Evolutionary conservation across 331 rosid genomes (phyloP).

Genomic region (Spiraea crenata): DNA sequence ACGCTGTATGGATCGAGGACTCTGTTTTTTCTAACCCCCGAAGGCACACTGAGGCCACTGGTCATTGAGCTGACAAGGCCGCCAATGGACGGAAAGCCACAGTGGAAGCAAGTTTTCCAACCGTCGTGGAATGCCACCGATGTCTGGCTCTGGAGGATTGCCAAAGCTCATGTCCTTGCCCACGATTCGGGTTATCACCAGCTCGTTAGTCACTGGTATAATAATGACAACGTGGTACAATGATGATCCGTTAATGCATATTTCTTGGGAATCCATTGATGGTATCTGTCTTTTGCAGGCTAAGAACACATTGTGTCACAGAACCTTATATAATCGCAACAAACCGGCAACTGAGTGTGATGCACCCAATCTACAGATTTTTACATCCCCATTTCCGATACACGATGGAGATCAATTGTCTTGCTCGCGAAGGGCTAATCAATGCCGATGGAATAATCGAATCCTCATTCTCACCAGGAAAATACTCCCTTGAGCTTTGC

Average conservation of each 20-base stretch:
- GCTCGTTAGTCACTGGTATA: conserved; percentile 83
- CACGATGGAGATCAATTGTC: conserved; percentile 89
- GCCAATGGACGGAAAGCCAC: conserved; percentile 55
- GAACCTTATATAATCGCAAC: conserved; percentile 82
- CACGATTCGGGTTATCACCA: conserved; percentile 86
- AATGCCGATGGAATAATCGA: conserved; percentile 69
- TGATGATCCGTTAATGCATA: background rate
- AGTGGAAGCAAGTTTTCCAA: conserved; percentile 60
- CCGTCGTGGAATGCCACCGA: conserved; percentile 63
- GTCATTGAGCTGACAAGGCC: conserved; percentile 80
- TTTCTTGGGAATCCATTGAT: background rate
- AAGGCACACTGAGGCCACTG: conserved; percentile 54
- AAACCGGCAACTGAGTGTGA: conserved; percentile 61
- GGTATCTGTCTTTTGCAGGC: conserved; percentile 35
- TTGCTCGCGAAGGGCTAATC: conserved; percentile 64
- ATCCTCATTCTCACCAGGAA: conserved; percentile 44
- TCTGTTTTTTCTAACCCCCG: conserved; percentile 51
- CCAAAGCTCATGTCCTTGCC: conserved; percentile 82
- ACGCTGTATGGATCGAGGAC: conserved; percentile 84
- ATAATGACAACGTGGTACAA: background rate
- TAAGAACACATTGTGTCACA: conserved; percentile 68
- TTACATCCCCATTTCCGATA: conserved; percentile 82
- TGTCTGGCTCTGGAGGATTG: conserved; percentile 96
- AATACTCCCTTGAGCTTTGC: conserved; percentile 53
- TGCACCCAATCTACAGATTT: conserved; percentile 81